These are phyloP conservation scores for Barbarea vulgaris DNA, from an alignment of 345 rosid species.

Conservation along the genomic window DNA sequence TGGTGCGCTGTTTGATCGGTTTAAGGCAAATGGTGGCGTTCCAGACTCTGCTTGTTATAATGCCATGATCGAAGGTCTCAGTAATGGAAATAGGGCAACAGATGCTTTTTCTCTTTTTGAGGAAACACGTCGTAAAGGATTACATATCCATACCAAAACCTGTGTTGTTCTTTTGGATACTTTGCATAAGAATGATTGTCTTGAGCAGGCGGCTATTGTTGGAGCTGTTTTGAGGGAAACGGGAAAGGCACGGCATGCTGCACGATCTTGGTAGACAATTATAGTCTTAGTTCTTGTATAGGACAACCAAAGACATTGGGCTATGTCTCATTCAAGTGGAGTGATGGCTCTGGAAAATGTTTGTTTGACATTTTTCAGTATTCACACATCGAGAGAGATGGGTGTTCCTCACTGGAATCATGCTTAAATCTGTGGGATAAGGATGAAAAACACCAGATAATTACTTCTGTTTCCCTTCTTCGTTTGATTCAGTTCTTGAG, in stretches of 20 bases:
- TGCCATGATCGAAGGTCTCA: constrained; percentile 84
- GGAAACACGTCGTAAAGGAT: constrained; percentile 77
- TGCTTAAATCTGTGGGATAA: neutral
- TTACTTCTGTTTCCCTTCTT: neutral
- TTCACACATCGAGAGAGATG: neutral
- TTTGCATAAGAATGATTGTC: constrained; percentile 78
- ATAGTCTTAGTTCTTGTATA: neutral
- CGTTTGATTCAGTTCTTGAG: constrained; percentile 5
- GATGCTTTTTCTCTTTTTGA: constrained; percentile 82
- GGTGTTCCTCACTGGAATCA: neutral
- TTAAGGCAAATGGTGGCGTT: constrained; percentile 62
- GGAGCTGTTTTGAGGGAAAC: constrained; percentile 89
- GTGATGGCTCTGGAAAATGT: constrained; percentile 15
- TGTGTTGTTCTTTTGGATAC: constrained; percentile 88
- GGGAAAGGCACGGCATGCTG: constrained; percentile 88
- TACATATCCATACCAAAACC: constrained; percentile 64
- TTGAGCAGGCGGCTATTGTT: constrained; percentile 93
- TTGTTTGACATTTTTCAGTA: neutral
- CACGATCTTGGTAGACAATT: constrained; percentile 60
- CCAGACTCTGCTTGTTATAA: constrained; percentile 83
- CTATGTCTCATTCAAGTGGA: constrained; percentile 10
- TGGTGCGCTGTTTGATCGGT: constrained; percentile 64
- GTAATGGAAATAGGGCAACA: constrained; percentile 68
- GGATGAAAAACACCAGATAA: neutral
- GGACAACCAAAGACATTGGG: constrained; percentile 13